These are phyloP conservation scores for Inga oerstediana DNA, from an alignment of 306 rosid species.

Conservation along the genomic window DNA sequence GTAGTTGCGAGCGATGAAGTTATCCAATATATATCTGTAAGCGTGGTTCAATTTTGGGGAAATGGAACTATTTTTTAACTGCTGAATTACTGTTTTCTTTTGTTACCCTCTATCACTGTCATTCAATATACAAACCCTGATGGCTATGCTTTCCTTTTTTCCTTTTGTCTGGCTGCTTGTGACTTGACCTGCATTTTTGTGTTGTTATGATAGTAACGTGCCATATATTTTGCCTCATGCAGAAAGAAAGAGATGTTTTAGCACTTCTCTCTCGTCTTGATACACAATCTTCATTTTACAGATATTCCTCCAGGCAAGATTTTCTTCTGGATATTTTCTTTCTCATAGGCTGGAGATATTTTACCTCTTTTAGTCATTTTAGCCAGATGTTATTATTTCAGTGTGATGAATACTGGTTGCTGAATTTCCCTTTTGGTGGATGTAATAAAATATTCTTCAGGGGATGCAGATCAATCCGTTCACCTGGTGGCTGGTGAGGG, in stretches of 20 bases:
- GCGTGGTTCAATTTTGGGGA: slow-evolving; percentile 36
- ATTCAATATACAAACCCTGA: slow-evolving; percentile 8
- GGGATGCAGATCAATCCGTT: slow-evolving; percentile 85
- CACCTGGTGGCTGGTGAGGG: slow-evolving; percentile 96
- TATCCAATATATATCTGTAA: slow-evolving; percentile 70
- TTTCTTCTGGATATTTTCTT: slow-evolving; percentile 29
- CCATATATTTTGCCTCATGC: slow-evolving; percentile 28
- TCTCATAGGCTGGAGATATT: slow-evolving; percentile 8
- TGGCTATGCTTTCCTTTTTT: neutral
- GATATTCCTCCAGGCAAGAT: slow-evolving; percentile 81
- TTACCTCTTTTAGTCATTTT: neutral
- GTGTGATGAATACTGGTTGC: slow-evolving; percentile 17
- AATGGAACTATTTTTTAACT: neutral
- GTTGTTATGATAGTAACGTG: neutral
- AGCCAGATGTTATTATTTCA: slow-evolving; percentile 1
- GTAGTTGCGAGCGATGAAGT: slow-evolving; percentile 87
- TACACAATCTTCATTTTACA: slow-evolving; percentile 62
- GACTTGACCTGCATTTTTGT: slow-evolving; percentile 10
- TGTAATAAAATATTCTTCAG: slow-evolving; percentile 48
- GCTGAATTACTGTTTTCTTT: neutral
- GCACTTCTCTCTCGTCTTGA: slow-evolving; percentile 90
- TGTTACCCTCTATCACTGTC: neutral
- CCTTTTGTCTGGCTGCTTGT: slow-evolving; percentile 3
- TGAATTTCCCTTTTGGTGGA: slow-evolving; percentile 35
- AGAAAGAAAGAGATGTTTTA: slow-evolving; percentile 81